A percentile compares a stretch with the other conserved stretches of the same genome.
Evolutionary conservation across 768 basidiomycete species (phyloP).

Genomic region (Hirschioporus abietinus): DNA sequence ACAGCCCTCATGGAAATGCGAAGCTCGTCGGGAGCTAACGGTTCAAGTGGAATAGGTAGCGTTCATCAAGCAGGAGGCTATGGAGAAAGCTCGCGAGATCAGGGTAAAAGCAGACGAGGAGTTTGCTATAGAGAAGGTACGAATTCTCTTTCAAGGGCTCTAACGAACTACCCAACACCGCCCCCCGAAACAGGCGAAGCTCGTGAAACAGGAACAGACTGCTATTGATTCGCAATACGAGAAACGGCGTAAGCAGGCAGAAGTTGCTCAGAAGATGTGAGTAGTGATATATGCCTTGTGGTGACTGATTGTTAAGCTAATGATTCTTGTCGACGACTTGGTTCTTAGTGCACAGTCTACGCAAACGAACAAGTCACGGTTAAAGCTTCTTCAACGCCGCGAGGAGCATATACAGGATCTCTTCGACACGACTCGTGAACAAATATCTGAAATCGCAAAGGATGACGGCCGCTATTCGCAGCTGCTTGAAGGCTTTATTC

Average conservation of each 20-base stretch:
- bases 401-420: slow-evolving; percentile 91
- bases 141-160: slow-evolving; percentile 1
- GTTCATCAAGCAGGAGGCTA: slow-evolving; percentile 97
- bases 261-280: slow-evolving; percentile 95
- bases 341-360: slow-evolving; percentile 81
- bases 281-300: slow-evolving; percentile 19
- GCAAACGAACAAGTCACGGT: slow-evolving; percentile 92
- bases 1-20: slow-evolving; percentile 7
- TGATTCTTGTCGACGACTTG: slow-evolving; percentile 7
- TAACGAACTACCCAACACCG: not conserved
- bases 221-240: slow-evolving; percentile 93
- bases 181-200: slow-evolving; percentile 64
- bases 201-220: slow-evolving; percentile 93
- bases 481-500: slow-evolving; percentile 78
- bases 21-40: slow-evolving; percentile 7
- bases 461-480: slow-evolving; percentile 69
- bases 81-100: slow-evolving; percentile 97
- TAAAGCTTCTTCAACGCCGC: slow-evolving; percentile 82
- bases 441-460: slow-evolving; percentile 56
- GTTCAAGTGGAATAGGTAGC: slow-evolving; percentile 55
- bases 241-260: slow-evolving; percentile 92
- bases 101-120: slow-evolving; percentile 98
- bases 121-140: slow-evolving; percentile 96
- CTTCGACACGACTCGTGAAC: slow-evolving; percentile 65
- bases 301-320: not conserved